These are phyloP conservation scores for Rhodosporidiobolus odoratus DNA, from an alignment of 768 basidiomycete species.

Conservation along the genomic window DNA sequence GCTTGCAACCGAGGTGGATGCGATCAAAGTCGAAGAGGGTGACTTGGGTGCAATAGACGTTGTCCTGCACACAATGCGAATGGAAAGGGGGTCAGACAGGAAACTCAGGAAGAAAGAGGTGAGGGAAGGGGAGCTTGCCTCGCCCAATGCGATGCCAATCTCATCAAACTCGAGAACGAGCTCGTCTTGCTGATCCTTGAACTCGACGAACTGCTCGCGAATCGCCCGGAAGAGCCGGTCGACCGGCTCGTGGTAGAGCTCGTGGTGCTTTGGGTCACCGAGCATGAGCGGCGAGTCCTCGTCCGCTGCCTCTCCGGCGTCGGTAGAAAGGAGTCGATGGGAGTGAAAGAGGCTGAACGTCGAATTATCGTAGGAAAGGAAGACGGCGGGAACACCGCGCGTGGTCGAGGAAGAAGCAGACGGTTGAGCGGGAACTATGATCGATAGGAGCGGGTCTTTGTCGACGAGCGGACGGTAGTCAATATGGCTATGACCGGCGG, in stretches of 20 bases:
- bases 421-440: neutral
- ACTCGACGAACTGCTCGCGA: constrained; percentile 28
- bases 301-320: neutral
- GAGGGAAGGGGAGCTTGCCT: constrained; percentile 32
- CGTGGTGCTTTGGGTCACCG: constrained; percentile 11
- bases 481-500: neutral
- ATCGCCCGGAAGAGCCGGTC: constrained; percentile 28
- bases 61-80: constrained; percentile 32
- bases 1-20: constrained; percentile 38
- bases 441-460: constrained; percentile 12
- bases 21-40: constrained; percentile 41
- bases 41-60: constrained; percentile 34
- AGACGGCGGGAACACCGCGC: constrained; percentile 11
- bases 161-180: constrained; percentile 39
- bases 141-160: constrained; percentile 37
- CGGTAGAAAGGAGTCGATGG: neutral
- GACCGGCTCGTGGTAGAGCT: constrained; percentile 38
- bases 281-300: constrained; percentile 22
- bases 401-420: neutral
- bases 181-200: constrained; percentile 32
- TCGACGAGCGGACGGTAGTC: neutral
- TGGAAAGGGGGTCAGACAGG: neutral
- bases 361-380: constrained; percentile 11
- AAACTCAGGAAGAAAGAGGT: neutral
- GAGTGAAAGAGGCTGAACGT: constrained; percentile 26